These are phyloP conservation scores for Thyridium curvatum DNA, from an alignment of 2,329 filamentous ascomycete species.

Conservation along the genomic window DNA sequence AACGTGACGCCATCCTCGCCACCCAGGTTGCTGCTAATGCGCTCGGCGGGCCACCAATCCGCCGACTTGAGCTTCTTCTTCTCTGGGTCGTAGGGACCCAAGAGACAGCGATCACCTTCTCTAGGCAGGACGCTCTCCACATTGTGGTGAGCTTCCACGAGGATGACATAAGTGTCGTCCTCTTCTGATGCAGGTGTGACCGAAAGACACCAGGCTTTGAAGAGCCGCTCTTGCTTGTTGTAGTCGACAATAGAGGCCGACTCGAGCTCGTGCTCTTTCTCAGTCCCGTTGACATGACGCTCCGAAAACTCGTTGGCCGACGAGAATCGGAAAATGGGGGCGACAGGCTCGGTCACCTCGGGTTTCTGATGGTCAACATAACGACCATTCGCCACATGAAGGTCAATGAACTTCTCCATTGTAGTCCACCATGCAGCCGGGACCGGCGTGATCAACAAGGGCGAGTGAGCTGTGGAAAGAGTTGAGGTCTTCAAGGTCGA, in stretches of 20 bases:
- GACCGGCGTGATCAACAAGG: no score
- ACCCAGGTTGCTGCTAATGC: slow-evolving; percentile 9
- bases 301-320: slow-evolving; percentile 8
- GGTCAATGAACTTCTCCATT: no score
- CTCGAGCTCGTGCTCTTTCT: slow-evolving; percentile 10
- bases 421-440: no score
- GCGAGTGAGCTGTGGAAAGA: no score
- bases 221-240: slow-evolving; percentile 20
- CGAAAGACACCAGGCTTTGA: slow-evolving; percentile 10
- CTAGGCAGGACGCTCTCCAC: slow-evolving; percentile 5
- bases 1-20: not conserved
- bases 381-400: no score
- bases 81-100: slow-evolving; percentile 4
- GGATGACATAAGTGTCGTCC: slow-evolving; percentile 9
- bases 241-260: slow-evolving; percentile 21
- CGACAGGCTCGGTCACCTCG: no score
- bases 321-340: slow-evolving; percentile 5
- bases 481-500: no score
- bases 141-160: slow-evolving; percentile 4
- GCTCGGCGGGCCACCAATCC: slow-evolving; percentile 7
- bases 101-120: slow-evolving; percentile 8
- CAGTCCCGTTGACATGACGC: slow-evolving; percentile 6
- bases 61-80: slow-evolving; percentile 1
- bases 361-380: no score
- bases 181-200: slow-evolving; percentile 1